Conservation (phyloP, 2,329 filamentous ascomycete species). For the Phyllosticta paracitricarpa region DNA sequence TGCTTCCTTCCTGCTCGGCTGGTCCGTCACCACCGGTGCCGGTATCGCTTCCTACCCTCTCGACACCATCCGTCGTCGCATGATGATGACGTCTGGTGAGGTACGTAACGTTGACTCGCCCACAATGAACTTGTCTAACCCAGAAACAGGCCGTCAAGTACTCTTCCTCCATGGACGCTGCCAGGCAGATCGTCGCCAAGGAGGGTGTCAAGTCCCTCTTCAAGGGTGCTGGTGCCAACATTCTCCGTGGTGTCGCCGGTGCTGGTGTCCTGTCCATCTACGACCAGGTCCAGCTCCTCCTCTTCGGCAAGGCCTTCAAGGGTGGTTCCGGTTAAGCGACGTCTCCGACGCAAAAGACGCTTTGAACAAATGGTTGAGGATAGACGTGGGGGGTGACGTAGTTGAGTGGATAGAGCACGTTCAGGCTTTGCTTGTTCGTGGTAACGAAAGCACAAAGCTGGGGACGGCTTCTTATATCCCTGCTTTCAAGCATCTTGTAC, state of each 20-base stretch:
- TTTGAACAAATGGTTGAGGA: slow-evolving; percentile 2
- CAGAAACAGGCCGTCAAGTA: slow-evolving; percentile 90
- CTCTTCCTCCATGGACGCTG: slow-evolving; percentile 91
- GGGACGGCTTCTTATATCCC: slow-evolving; percentile 12
- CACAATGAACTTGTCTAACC: slow-evolving; percentile 13
- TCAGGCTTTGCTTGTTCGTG: slow-evolving; percentile 32
- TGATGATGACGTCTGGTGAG: slow-evolving; percentile 97
- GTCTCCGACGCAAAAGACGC: neutral
- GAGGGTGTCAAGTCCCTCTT: slow-evolving; percentile 99
- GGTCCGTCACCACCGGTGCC: slow-evolving; percentile 98
- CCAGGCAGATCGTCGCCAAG: slow-evolving; percentile 85
- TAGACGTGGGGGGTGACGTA: slow-evolving; percentile 15
- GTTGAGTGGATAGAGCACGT: slow-evolving; percentile 24
- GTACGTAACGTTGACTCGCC: slow-evolving; percentile 30
- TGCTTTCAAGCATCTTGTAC: slow-evolving; percentile 28
- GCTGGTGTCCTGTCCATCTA: slow-evolving; percentile 99
- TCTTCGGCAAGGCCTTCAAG: slow-evolving; percentile 99
- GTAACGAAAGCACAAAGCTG: slow-evolving; percentile 28
- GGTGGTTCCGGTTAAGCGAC: slow-evolving; percentile 36
- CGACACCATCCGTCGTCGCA: slow-evolving; percentile 99
- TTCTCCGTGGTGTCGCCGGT: slow-evolving; percentile 99
- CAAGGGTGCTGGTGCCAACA: slow-evolving; percentile 99
- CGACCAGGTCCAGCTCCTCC: slow-evolving; percentile 96
- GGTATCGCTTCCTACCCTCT: slow-evolving; percentile 99
- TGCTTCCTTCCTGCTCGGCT: slow-evolving; percentile 96